phyloP scores from a whole-genome alignment of 495 filamentous ascomycete species.

The Penicillium bovifimosum region DNA sequence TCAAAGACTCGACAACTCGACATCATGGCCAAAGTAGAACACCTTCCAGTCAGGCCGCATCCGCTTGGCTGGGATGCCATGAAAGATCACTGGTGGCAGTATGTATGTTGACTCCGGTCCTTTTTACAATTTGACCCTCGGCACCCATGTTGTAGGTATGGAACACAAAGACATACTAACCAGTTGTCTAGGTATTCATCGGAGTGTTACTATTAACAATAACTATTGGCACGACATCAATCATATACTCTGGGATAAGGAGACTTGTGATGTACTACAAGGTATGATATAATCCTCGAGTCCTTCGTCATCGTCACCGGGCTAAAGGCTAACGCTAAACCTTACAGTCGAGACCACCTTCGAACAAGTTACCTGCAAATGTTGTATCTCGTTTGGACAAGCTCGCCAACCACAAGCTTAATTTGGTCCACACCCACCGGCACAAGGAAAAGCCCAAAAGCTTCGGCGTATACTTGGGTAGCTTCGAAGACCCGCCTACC shows the following conservation, averaged over 20 bases:
- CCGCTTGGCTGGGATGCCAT: constrained; percentile 34
- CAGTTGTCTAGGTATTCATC: constrained; percentile 29
- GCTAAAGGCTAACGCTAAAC: background rate
- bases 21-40: constrained; percentile 23
- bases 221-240: constrained; percentile 24
- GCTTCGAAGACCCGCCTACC: constrained; percentile 30
- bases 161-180: constrained; percentile 10
- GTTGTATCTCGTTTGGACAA: constrained; percentile 24
- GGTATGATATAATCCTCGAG: constrained; percentile 19
- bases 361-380: constrained; percentile 27
- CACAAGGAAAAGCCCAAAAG: constrained; percentile 32
- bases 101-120: constrained; percentile 26
- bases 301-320: background rate
- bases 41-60: constrained; percentile 21
- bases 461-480: constrained; percentile 48
- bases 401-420: constrained; percentile 23
- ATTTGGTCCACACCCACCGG: constrained; percentile 12
- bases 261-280: constrained; percentile 26
- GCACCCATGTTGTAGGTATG: background rate
- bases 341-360: constrained; percentile 23
- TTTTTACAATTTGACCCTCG: constrained; percentile 4
- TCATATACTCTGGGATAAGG: constrained; percentile 24
- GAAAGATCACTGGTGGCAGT: constrained; percentile 41
- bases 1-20: background rate
- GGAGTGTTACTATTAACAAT: constrained; percentile 34